These are phyloP conservation scores for Scenedesmus sp. DNA, from an alignment of 163 green algal species.

Conservation along the genomic window DNA sequence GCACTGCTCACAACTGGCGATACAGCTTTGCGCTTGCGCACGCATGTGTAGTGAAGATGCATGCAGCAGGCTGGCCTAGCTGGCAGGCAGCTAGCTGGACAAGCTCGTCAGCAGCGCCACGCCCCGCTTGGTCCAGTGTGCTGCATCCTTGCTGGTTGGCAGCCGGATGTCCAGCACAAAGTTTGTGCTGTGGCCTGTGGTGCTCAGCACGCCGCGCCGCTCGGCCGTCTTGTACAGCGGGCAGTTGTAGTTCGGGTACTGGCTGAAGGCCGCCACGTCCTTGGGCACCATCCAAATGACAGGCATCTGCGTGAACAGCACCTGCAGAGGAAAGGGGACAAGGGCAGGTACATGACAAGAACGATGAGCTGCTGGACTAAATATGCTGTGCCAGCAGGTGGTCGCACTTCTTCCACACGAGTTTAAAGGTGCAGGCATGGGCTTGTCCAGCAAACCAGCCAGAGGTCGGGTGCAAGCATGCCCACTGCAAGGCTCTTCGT, in stretches of 20 bases:
- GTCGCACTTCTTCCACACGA: too few relatives aligned
- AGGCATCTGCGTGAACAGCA: slow-evolving; percentile 80
- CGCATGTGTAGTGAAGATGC: too few relatives aligned
- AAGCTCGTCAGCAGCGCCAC: slow-evolving; percentile 77
- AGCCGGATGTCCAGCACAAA: slow-evolving; percentile 84
- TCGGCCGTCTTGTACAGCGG: slow-evolving; percentile 87
- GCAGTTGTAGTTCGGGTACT: slow-evolving; percentile 72
- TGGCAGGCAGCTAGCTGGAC: slow-evolving; percentile 55
- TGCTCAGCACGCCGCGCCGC: slow-evolving; percentile 78
- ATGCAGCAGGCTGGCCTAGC: too few relatives aligned
- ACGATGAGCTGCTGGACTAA: too few relatives aligned
- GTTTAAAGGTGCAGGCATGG: too few relatives aligned
- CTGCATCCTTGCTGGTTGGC: slow-evolving; percentile 57
- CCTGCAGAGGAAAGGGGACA: slow-evolving; percentile 54
- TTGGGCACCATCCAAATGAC: slow-evolving; percentile 82
- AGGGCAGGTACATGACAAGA: neutral
- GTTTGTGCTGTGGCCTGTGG: slow-evolving; percentile 86
- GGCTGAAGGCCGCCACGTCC: slow-evolving; percentile 60
- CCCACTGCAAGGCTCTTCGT: neutral
- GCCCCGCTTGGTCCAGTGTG: slow-evolving; percentile 81
- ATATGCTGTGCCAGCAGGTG: too few relatives aligned
- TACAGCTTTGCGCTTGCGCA: too few relatives aligned
- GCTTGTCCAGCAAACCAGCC: too few relatives aligned
- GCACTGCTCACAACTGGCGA: too few relatives aligned
- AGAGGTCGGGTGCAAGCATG: neutral